Conservation (phyloP, 495 filamentous ascomycete species). For the Penicillium pancosmium region DNA sequence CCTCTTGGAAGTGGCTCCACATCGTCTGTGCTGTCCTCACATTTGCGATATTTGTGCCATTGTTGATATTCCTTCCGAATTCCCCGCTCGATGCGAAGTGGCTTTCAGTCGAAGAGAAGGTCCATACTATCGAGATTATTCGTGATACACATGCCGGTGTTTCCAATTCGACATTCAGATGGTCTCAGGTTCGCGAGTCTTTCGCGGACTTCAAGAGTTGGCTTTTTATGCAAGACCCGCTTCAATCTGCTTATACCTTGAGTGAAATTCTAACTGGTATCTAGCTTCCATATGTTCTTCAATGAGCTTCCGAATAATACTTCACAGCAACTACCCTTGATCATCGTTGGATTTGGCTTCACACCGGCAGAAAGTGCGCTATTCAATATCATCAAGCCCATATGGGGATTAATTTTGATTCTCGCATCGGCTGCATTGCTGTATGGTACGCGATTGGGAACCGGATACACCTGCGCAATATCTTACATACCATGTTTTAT, state of each 20-base stretch:
- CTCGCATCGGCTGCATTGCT: constrained; percentile 5
- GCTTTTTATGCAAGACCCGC: constrained; percentile 7
- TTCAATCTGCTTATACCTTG: not conserved
- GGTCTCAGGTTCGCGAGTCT: constrained; percentile 9
- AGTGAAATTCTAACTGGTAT: not conserved
- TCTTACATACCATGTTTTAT: constrained; percentile 13
- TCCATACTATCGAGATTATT: constrained; percentile 16
- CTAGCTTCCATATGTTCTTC: constrained; percentile 14
- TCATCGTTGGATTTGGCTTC: constrained; percentile 15
- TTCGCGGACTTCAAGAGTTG: constrained; percentile 12
- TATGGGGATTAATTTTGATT: constrained; percentile 11
- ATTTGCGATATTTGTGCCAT: constrained; percentile 11
- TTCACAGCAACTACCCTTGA: constrained; percentile 8
- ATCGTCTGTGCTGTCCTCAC: constrained; percentile 10
- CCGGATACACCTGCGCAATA: constrained; percentile 13
- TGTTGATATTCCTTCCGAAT: constrained; percentile 12
- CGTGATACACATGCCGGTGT: constrained; percentile 9
- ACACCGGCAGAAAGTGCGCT: constrained; percentile 10
- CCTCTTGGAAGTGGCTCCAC: constrained; percentile 15
- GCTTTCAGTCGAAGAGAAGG: constrained; percentile 13
- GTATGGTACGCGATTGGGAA: constrained; percentile 9
- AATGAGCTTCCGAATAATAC: constrained; percentile 15
- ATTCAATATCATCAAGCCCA: constrained; percentile 14
- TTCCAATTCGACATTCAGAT: constrained; percentile 8
- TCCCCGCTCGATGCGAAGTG: constrained; percentile 11